These are phyloP conservation scores for Thymus mandschuricus DNA, from an alignment of 257 asterid genomes.

Conservation along the genomic window DNA sequence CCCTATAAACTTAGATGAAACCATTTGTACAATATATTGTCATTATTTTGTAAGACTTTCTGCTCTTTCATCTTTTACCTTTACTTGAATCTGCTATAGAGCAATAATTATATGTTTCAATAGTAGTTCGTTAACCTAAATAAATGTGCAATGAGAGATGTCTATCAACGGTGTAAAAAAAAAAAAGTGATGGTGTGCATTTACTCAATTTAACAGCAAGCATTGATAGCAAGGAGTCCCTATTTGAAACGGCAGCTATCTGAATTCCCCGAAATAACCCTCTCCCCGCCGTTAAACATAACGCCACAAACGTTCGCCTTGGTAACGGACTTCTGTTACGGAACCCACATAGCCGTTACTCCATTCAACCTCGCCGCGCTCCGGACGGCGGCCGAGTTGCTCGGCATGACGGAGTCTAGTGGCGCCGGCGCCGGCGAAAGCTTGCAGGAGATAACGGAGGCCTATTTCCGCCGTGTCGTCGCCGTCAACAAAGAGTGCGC, in stretches of 20 bases:
- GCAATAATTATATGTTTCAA: constrained; percentile 13
- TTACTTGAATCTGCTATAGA: constrained; percentile 20
- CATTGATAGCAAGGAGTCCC: constrained; percentile 59
- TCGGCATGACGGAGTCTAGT: constrained; percentile 57
- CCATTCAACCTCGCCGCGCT: constrained; percentile 85
- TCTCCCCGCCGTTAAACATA: constrained; percentile 82
- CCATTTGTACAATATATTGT: not conserved
- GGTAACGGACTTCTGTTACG: constrained; percentile 73
- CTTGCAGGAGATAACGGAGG: constrained; percentile 66
- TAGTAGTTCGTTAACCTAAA: constrained; percentile 38
- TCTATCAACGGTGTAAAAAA: not conserved
- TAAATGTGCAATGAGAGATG: constrained; percentile 40
- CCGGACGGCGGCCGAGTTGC: constrained; percentile 73
- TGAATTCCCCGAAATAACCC: constrained; percentile 60
- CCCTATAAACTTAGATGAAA: not conserved
- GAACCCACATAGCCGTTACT: constrained; percentile 54
- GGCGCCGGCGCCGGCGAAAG: constrained; percentile 31
- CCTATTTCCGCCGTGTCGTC: constrained; percentile 59
- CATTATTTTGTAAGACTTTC: not conserved
- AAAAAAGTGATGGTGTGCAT: constrained; percentile 37
- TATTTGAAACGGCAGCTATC: constrained; percentile 58
- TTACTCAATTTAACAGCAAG: constrained; percentile 55
- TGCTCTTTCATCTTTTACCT: not conserved
- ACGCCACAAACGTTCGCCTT: constrained; percentile 68
- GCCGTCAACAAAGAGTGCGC: constrained; percentile 57